phyloP scores from a whole-genome alignment of 2,329 filamentous ascomycete genomes.

The Purpureocillium lavendulum region DNA sequence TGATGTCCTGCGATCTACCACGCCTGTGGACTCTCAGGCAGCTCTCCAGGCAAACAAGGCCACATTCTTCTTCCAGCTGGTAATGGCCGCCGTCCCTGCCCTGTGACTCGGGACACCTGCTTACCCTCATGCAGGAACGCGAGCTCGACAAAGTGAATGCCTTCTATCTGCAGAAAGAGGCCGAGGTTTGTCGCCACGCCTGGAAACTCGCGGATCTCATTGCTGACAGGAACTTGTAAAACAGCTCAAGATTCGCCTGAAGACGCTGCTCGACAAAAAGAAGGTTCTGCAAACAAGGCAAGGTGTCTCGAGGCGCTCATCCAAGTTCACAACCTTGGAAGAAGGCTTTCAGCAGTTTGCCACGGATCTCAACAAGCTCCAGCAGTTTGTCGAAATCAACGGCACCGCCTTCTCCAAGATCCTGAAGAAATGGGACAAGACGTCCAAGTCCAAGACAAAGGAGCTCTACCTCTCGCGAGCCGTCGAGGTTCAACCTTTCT shows the following conservation, averaged over 20 bases:
- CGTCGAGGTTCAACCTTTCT: conserved; percentile 96
- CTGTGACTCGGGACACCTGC: background rate
- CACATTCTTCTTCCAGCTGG: conserved; percentile 96
- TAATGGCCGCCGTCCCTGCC: conserved; percentile 32
- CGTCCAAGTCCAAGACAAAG: conserved; percentile 96
- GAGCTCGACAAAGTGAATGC: conserved; percentile 98
- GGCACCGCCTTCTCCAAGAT: conserved; percentile 98
- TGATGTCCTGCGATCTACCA: conserved; percentile 41
- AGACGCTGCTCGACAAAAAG: conserved; percentile 92
- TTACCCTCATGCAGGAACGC: conserved; percentile 59
- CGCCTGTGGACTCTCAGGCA: conserved; percentile 66
- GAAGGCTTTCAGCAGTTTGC: conserved; percentile 98
- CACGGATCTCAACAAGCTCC: conserved; percentile 91
- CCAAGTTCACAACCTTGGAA: conserved; percentile 88
- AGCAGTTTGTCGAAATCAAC: conserved; percentile 98
- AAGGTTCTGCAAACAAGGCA: conserved; percentile 77
- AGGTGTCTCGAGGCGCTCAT: conserved; percentile 75
- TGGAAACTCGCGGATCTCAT: background rate
- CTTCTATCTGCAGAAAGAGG: conserved; percentile 96
- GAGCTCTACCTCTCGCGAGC: conserved; percentile 93
- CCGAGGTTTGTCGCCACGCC: conserved; percentile 58
- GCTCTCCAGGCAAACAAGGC: conserved; percentile 94
- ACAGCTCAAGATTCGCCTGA: conserved; percentile 85
- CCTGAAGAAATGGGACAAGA: conserved; percentile 99
- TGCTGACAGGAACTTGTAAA: background rate